phyloP scores from a whole-genome alignment of 441 rosid species.

The Gossypium gossypioides region DNA sequence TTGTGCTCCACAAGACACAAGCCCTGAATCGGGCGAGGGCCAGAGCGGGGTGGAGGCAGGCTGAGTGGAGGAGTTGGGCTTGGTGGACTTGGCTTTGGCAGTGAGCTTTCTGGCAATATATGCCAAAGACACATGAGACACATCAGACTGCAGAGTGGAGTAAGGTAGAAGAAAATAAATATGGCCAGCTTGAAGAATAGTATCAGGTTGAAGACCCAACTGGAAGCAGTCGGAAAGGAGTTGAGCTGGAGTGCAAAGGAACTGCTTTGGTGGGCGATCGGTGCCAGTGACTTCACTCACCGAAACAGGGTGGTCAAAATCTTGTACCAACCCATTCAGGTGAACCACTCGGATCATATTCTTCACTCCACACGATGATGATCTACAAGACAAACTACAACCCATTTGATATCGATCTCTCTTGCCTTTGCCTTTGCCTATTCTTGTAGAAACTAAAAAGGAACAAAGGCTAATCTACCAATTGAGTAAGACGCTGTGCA shows the following conservation, averaged over 20 bases:
- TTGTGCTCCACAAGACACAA: neutral
- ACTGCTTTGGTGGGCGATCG: conserved; percentile 3
- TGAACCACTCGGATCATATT: conserved; percentile 31
- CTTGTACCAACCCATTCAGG: conserved; percentile 29
- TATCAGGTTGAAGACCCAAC: conserved; percentile 19
- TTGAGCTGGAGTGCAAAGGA: conserved; percentile 28
- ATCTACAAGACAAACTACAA: conserved; percentile 22
- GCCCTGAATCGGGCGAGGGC: neutral
- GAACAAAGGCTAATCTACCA: no score
- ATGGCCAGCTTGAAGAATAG: conserved; percentile 23
- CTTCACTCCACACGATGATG: conserved; percentile 9
- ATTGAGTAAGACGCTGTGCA: no score
- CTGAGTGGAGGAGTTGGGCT: neutral
- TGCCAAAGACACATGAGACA: conserved; percentile 22
- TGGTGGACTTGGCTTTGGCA: conserved; percentile 12
- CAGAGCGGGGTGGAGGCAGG: neutral
- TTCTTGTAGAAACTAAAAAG: no score
- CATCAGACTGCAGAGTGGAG: conserved; percentile 13
- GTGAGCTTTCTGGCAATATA: conserved; percentile 20
- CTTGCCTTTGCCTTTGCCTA: no score
- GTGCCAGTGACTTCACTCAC: conserved; percentile 21
- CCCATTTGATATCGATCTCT: conserved; percentile 22
- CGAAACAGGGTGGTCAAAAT: conserved; percentile 24
- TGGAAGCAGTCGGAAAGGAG: conserved; percentile 21
- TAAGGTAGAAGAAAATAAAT: conserved; percentile 29